Evolutionary conservation across 768 basidiomycete species (phyloP).

Genomic region (Trametes cingulata): DNA sequence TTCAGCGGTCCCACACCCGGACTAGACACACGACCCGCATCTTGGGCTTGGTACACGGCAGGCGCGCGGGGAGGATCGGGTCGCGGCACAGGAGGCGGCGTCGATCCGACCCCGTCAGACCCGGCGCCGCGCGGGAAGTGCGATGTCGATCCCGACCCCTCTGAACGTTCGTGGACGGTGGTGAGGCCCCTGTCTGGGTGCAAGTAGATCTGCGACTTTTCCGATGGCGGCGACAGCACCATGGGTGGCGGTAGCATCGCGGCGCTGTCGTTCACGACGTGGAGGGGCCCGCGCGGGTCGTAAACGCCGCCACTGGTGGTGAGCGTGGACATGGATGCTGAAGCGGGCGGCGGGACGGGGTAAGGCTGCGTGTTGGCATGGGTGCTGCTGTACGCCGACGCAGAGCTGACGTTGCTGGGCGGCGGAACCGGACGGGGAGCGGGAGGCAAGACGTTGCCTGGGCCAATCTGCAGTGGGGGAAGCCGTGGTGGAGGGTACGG

Average conservation of each 20-base stretch:
- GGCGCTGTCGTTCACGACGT: constrained; percentile 9
- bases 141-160: constrained; percentile 1
- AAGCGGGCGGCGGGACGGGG: background rate
- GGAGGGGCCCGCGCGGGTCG: constrained; percentile 5
- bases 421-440: background rate
- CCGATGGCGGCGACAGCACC: background rate
- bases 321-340: background rate
- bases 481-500: background rate
- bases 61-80: constrained; percentile 5
- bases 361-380: background rate
- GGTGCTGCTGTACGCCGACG: background rate
- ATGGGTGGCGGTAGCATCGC: background rate
- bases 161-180: background rate
- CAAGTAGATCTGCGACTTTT: constrained; percentile 14
- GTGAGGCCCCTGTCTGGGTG: constrained; percentile 12
- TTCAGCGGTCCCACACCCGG: background rate
- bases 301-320: background rate
- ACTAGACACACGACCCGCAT: constrained; percentile 1
- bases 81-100: background rate
- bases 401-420: background rate
- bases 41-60: constrained; percentile 1
- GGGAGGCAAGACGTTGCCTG: background rate
- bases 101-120: background rate
- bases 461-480: background rate
- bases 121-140: background rate